Conservation (phyloP, 2,329 filamentous ascomycete species). For the Aspergillus melleus region DNA sequence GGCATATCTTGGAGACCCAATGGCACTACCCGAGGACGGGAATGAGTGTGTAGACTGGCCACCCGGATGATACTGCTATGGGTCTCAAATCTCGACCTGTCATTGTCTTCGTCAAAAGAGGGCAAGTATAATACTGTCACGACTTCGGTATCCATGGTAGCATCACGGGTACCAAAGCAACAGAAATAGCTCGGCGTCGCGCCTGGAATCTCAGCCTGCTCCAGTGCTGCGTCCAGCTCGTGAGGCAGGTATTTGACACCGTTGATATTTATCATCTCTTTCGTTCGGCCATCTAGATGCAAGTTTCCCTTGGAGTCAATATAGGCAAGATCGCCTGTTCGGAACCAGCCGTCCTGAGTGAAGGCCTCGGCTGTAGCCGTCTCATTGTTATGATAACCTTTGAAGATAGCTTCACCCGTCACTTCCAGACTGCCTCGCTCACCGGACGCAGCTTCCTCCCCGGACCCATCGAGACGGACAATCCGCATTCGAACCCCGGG, state of each 20-base stretch:
- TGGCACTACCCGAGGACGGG: constrained; percentile 8
- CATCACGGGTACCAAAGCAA: constrained; percentile 40
- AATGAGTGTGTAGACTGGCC: constrained; percentile 5
- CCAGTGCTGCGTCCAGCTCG: constrained; percentile 43
- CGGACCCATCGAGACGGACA: constrained; percentile 1
- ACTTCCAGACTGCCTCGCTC: constrained; percentile 24
- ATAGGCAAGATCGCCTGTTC: constrained; percentile 21
- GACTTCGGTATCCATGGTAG: constrained; percentile 34
- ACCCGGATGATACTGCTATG: constrained; percentile 7
- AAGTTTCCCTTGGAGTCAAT: constrained; percentile 15
- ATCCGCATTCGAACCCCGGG: constrained; percentile 24
- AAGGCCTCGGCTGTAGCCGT: constrained; percentile 28
- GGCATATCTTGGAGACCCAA: constrained; percentile 6
- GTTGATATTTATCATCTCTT: constrained; percentile 51
- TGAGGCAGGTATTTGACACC: constrained; percentile 44
- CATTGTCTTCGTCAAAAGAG: constrained; percentile 10
- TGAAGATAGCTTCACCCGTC: constrained; percentile 23
- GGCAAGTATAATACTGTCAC: constrained; percentile 43
- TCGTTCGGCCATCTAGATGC: constrained; percentile 21
- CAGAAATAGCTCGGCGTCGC: constrained; percentile 33
- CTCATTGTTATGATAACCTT: constrained; percentile 31
- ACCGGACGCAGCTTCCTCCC: background rate
- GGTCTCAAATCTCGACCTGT: constrained; percentile 7
- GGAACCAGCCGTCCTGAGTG: constrained; percentile 32
- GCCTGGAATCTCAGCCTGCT: constrained; percentile 28